Percentiles rank a stretch among this genome's conserved stretches.
Evolutionary conservation across 2,329 filamentous ascomycete species (phyloP).

Genomic region (Sporothrix brasiliensis): DNA sequence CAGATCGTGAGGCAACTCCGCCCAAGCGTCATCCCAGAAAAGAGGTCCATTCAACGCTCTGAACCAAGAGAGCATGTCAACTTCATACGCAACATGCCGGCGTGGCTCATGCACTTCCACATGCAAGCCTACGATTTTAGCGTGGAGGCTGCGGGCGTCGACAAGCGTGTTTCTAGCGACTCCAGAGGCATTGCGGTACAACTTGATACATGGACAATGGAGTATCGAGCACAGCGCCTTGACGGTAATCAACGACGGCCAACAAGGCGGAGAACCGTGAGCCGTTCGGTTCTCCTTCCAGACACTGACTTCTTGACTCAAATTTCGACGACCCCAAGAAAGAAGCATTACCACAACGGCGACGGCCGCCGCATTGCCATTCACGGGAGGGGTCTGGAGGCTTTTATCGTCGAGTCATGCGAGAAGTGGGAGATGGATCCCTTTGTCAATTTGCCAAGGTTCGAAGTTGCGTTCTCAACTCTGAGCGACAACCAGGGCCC

Average conservation of each 20-base stretch:
- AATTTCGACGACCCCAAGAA: constrained; percentile 56
- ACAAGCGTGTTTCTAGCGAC: constrained; percentile 78
- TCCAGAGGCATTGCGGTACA: constrained; percentile 83
- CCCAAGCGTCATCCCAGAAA: constrained; percentile 67
- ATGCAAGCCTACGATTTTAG: constrained; percentile 88
- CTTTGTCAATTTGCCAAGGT: constrained; percentile 81
- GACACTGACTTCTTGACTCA: constrained; percentile 65
- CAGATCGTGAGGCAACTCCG: constrained; percentile 87
- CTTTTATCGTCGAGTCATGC: constrained; percentile 83
- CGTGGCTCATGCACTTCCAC: constrained; percentile 82
- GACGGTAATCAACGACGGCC: constrained; percentile 63
- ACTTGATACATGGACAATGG: constrained; percentile 81
- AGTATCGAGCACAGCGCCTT: constrained; percentile 81
- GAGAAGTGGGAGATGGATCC: constrained; percentile 84
- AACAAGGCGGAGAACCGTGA: constrained; percentile 72
- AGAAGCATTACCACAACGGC: constrained; percentile 59
- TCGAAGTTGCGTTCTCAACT: constrained; percentile 84
- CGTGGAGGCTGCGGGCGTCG: constrained; percentile 85
- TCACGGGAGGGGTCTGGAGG: constrained; percentile 81
- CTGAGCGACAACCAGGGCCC: constrained; percentile 84
- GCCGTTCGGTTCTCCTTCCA: constrained; percentile 66
- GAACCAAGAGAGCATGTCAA: constrained; percentile 61
- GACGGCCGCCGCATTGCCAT: constrained; percentile 83
- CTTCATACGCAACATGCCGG: constrained; percentile 75
- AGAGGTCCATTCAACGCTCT: constrained; percentile 56